Conservation (phyloP, 306 rosid genomes). For the Rosa chinensis region DNA sequence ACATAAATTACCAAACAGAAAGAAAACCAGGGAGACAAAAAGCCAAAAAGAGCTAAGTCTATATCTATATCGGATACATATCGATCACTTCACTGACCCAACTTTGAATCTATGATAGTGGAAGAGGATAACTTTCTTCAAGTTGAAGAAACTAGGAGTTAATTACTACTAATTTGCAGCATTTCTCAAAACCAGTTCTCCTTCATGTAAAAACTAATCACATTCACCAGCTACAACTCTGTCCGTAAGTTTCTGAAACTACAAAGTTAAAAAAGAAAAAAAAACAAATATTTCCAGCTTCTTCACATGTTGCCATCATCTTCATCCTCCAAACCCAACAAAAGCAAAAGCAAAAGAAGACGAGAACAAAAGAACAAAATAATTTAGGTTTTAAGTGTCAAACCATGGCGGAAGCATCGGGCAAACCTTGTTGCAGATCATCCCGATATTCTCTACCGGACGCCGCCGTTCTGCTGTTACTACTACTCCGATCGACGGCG, state of each 20-base stretch:
- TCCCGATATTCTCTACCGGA: conserved; percentile 20
- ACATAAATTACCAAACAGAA: background rate
- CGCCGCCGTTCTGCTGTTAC: conserved; percentile 15
- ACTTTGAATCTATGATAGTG: background rate
- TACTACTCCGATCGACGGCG: conserved; percentile 23
- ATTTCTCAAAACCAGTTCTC: background rate
- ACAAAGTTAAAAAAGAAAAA: background rate
- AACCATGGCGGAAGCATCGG: conserved; percentile 49
- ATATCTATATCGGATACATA: too few species aligned
- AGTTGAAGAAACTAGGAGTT: background rate
- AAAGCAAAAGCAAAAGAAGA: background rate
- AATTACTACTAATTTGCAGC: background rate
- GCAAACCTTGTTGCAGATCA: conserved; percentile 41
- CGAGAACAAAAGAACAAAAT: background rate
- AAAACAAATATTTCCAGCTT: background rate
- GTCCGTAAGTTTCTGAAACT: conserved; percentile 15
- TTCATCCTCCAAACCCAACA: conserved; percentile 8
- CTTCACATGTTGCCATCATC: background rate
- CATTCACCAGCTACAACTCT: background rate
- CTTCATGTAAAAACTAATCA: conserved; percentile 5
- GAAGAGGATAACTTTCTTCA: background rate
- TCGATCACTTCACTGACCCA: background rate
- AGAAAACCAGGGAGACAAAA: background rate
- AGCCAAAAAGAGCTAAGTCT: background rate
- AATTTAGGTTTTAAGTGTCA: conserved; percentile 22